Evolutionary conservation across 2,329 filamentous ascomycete species (phyloP), one percentile per base, ranked within the genome.

Genomic region (Cercospora citrullina): DNA sequence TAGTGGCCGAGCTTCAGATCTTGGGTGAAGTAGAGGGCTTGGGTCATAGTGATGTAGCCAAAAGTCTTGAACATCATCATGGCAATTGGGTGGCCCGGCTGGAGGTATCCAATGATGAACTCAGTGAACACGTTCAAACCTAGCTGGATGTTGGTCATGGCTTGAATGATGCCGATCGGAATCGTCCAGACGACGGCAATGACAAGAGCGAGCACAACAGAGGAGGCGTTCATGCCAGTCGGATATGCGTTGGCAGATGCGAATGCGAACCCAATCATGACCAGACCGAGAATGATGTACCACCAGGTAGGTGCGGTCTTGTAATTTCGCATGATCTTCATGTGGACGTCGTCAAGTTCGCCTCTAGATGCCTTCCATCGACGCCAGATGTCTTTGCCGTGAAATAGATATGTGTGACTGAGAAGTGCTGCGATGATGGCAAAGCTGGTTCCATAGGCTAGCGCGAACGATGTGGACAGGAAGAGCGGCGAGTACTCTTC

Each of bases 131-230:
- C 73, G 39, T 75, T 75, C 33, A 75, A 53, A 23, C 70, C 70
- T 5, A 74, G 67, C 31, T 72, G 68, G 21, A 73, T 74, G 78
- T 95, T 96, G 16, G 93, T 96, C 72, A 96, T 92, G 23, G 92
- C 93, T 90, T 94, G 95, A 75, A 96, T 91, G 76, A 96, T 96
- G 71, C 93, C 92, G 70, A 95, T 94, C 7, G 93, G 93, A 69
- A 96, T 93, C 80, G 95, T 96, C 70, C 95, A 90, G 61, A 93
- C 79, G 26, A 89, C 87, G 69, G 91, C 93, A 64, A 96, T 92
- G 48, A 83, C 87, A 1, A 96, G 84, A 1, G 92, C 90, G 5
- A 96, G 85, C 7, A 96, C 82, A 3, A 96, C 83, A 4, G 92
- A 92, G 74, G 94, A 95, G 91, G 92, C 96, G 0, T 92, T 92